Percentiles rank a stretch among this genome's conserved stretches.
phyloP scores from a whole-genome alignment of 140 eudicot species.

The Cichorium intybus region DNA sequence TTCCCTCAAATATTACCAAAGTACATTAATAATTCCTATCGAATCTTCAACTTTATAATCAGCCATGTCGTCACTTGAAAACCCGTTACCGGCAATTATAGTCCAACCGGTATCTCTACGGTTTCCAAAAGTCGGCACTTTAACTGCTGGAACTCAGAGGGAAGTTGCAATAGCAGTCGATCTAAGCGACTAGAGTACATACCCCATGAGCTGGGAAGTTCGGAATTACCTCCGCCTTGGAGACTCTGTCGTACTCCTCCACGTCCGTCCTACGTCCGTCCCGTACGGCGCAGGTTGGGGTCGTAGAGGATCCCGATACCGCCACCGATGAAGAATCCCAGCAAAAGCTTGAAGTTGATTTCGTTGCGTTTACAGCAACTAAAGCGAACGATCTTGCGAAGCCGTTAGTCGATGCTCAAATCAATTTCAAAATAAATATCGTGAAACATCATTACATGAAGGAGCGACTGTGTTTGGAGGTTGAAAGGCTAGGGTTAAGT shows the following conservation, averaged over 20 bases:
- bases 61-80: constrained; percentile 47
- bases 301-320: constrained; percentile 25
- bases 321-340: constrained; percentile 38
- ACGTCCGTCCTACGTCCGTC: constrained; percentile 64
- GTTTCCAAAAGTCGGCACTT: constrained; percentile 35
- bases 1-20: constrained; percentile 5
- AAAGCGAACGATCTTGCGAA: constrained; percentile 54
- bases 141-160: constrained; percentile 46
- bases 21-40: background rate
- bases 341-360: constrained; percentile 54
- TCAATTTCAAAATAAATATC: constrained; percentile 59
- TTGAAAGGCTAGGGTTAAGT: constrained; percentile 63
- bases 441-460: constrained; percentile 73
- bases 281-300: constrained; percentile 87
- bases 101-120: constrained; percentile 69
- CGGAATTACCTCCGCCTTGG: constrained; percentile 70
- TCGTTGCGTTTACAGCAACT: constrained; percentile 38
- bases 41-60: background rate
- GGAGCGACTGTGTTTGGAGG: constrained; percentile 65
- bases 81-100: constrained; percentile 38
- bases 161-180: constrained; percentile 73
- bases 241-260: constrained; percentile 70
- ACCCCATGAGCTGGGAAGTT: constrained; percentile 73
- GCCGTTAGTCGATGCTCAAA: constrained; percentile 48
- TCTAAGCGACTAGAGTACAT: constrained; percentile 72